Percentiles rank a stretch among this genome's conserved stretches.
Evolutionary conservation across 2,329 filamentous ascomycete genomes (phyloP).

Genomic region (Ascochyta pisi): DNA sequence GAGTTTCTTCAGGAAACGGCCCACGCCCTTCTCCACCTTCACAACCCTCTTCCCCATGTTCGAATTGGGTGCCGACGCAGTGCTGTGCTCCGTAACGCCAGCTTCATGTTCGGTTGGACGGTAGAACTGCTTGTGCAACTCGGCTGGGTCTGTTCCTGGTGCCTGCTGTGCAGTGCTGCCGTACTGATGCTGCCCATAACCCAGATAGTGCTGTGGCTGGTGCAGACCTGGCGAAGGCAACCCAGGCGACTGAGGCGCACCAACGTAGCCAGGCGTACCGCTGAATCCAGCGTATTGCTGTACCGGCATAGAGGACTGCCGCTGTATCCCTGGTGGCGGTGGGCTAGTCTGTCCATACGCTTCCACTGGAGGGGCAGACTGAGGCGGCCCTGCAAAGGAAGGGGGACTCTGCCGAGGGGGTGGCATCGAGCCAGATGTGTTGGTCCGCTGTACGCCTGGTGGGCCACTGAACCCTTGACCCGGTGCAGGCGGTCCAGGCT

Average conservation of each 20-base stretch:
- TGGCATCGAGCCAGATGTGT: conserved; percentile 45
- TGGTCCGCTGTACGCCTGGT: conserved; percentile 42
- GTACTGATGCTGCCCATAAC: conserved; percentile 64
- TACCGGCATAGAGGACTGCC: conserved; percentile 41
- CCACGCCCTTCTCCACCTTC: conserved; percentile 72
- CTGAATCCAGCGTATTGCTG: conserved; percentile 21
- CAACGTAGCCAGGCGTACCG: neutral
- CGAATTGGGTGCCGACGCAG: conserved; percentile 47
- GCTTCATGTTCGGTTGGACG: conserved; percentile 70
- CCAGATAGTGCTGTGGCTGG: conserved; percentile 52
- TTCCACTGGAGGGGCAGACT: conserved; percentile 33
- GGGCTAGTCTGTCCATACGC: conserved; percentile 31
- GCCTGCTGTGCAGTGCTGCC: conserved; percentile 40
- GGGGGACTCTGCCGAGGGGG: conserved; percentile 44
- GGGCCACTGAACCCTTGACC: conserved; percentile 44
- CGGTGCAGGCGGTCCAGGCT: conserved; percentile 51
- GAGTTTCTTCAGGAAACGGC: conserved; percentile 76
- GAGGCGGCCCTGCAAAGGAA: conserved; percentile 51
- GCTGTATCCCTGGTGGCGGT: conserved; percentile 37
- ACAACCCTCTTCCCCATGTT: conserved; percentile 71
- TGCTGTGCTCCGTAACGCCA: conserved; percentile 27
- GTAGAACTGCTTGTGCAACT: conserved; percentile 73
- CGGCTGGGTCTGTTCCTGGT: conserved; percentile 53
- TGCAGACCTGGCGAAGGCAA: conserved; percentile 50
- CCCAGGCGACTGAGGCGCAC: conserved; percentile 5